phyloP scores from a whole-genome alignment of 768 basidiomycete genomes.

The Guyanaporus albipodus region DNA sequence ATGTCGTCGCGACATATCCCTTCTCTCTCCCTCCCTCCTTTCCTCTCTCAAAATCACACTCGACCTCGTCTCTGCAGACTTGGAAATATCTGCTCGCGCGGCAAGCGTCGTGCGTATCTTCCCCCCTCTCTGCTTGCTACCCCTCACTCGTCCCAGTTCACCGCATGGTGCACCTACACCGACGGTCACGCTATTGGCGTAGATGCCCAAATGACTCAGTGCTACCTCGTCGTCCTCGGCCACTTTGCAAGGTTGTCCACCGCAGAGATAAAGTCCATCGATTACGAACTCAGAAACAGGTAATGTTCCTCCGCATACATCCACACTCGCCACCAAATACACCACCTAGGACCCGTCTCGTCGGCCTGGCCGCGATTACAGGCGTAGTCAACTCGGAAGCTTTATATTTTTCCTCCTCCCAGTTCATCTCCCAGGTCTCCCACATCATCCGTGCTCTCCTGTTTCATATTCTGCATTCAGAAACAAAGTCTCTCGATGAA shows the following conservation, averaged over 20 bases:
- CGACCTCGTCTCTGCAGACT: slow-evolving; percentile 52
- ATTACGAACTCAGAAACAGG: slow-evolving; percentile 76
- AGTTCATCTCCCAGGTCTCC: slow-evolving; percentile 70
- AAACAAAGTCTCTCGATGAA: slow-evolving; percentile 54
- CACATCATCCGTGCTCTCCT: slow-evolving; percentile 71
- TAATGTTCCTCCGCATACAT: slow-evolving; percentile 23
- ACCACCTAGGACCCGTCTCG: slow-evolving; percentile 63
- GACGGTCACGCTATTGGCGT: slow-evolving; percentile 80
- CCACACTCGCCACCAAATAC: not conserved
- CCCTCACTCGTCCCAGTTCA: slow-evolving; percentile 52
- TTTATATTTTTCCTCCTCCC: slow-evolving; percentile 64
- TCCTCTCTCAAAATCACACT: slow-evolving; percentile 59
- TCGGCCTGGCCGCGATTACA: slow-evolving; percentile 80
- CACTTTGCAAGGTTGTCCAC: slow-evolving; percentile 64
- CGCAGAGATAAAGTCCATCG: slow-evolving; percentile 43
- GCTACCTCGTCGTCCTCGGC: slow-evolving; percentile 65
- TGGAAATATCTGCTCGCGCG: slow-evolving; percentile 73
- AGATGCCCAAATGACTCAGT: slow-evolving; percentile 62
- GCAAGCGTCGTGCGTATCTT: slow-evolving; percentile 67
- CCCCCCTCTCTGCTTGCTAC: not conserved
- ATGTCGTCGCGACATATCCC: slow-evolving; percentile 78
- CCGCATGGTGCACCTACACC: slow-evolving; percentile 89
- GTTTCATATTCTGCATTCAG: slow-evolving; percentile 59
- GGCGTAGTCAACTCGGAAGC: slow-evolving; percentile 83
- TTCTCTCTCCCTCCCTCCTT: slow-evolving; percentile 68